phyloP scores from a whole-genome alignment of 2,329 filamentous ascomycete species.

The Tolypocladium nubicola region DNA sequence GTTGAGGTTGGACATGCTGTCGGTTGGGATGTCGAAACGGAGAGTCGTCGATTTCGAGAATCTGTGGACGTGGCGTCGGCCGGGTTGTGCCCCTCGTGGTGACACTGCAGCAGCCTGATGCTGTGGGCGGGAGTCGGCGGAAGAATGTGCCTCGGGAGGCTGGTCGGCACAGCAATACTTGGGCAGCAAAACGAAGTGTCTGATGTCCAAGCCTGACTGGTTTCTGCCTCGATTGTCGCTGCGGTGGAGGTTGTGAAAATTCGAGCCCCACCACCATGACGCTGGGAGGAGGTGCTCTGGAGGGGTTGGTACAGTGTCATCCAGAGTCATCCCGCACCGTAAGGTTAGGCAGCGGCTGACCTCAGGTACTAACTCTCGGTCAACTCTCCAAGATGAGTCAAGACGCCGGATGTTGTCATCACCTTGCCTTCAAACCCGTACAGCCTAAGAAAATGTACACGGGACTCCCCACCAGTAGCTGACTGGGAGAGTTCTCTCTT shows the following conservation, averaged over 20 bases:
- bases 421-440: not conserved
- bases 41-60: not conserved
- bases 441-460: not conserved
- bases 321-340: not conserved
- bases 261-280: conserved; percentile 30
- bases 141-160: not conserved
- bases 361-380: not conserved
- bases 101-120: not conserved
- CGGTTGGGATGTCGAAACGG: conserved; percentile 3
- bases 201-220: conserved; percentile 6
- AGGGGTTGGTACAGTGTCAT: conserved; percentile 12
- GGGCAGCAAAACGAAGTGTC: conserved; percentile 1
- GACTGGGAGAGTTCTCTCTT: not conserved
- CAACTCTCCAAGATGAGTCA: not conserved
- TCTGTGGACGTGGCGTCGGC: not conserved
- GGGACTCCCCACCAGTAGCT: not conserved
- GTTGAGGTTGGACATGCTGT: conserved; percentile 75
- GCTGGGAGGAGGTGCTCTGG: conserved; percentile 13
- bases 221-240: conserved; percentile 5
- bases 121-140: not conserved
- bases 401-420: not conserved
- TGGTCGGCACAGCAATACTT: not conserved
- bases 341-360: not conserved
- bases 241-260: conserved; percentile 27
- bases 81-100: not conserved